A percentile compares a stretch with the other conserved stretches of the same genome.
Evolutionary conservation across 2,329 filamentous ascomycete species (phyloP).

Genomic region (Trichoderma sp.): DNA sequence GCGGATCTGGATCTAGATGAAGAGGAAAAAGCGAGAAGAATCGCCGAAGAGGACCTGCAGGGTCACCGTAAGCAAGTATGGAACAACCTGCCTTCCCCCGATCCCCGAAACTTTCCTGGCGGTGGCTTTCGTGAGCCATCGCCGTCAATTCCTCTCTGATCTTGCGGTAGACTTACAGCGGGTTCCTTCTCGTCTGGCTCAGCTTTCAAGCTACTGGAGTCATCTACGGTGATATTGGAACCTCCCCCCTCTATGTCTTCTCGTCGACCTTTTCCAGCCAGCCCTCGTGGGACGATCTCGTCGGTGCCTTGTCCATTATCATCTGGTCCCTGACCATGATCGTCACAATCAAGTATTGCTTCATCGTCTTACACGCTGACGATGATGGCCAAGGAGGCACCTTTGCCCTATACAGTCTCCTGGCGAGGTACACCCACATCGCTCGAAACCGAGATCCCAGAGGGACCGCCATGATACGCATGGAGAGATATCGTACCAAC

Average conservation of each 20-base stretch:
- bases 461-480: constrained; percentile 51
- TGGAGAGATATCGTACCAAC: constrained; percentile 56
- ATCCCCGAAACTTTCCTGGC: neutral
- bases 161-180: constrained; percentile 28
- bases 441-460: constrained; percentile 54
- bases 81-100: neutral
- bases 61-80: constrained; percentile 1
- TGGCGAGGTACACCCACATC: constrained; percentile 59
- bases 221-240: constrained; percentile 68
- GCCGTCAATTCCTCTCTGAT: constrained; percentile 9
- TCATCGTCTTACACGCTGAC: constrained; percentile 63
- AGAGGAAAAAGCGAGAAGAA: neutral
- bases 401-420: constrained; percentile 63
- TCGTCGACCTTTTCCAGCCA: constrained; percentile 61
- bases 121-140: neutral
- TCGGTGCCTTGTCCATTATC: constrained; percentile 64
- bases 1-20: neutral
- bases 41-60: neutral
- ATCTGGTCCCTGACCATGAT: constrained; percentile 68
- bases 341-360: constrained; percentile 66
- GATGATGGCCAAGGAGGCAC: constrained; percentile 70
- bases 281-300: constrained; percentile 55
- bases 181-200: constrained; percentile 40
- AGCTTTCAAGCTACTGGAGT: constrained; percentile 64
- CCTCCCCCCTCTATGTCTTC: constrained; percentile 66